Percentiles rank a stretch among this genome's conserved stretches.
Conservation (phyloP, 1,139 yeast genomes). For the Pichia sp. region DNA sequence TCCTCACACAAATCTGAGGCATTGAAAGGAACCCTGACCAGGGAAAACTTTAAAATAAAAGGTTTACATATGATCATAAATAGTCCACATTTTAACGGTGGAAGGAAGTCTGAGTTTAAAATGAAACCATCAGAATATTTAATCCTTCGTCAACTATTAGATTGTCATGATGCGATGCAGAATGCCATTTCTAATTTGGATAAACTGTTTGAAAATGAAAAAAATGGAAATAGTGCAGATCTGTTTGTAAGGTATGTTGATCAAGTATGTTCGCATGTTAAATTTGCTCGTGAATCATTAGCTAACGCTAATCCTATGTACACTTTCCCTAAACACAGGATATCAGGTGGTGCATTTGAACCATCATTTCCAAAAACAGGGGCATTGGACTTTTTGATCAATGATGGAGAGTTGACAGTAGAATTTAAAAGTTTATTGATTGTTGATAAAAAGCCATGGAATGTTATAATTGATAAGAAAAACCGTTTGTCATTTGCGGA, state of each 20-base stretch:
- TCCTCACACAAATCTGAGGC: constrained; percentile 32
- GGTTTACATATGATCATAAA: constrained; percentile 25
- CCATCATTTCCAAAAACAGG: constrained; percentile 26
- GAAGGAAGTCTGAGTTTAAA: constrained; percentile 19
- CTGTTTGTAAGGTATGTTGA: constrained; percentile 23
- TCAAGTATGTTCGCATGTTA: constrained; percentile 24
- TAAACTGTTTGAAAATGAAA: constrained; percentile 19
- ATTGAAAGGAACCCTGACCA: constrained; percentile 29
- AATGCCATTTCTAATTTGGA: constrained; percentile 26
- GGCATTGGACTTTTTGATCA: constrained; percentile 28
- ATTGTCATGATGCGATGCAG: constrained; percentile 30
- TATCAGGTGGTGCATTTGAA: constrained; percentile 19
- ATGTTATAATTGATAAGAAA: constrained; percentile 23
- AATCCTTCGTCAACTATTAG: constrained; percentile 28
- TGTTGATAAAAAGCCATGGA: constrained; percentile 30
- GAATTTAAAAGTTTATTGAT: constrained; percentile 27
- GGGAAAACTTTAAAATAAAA: constrained; percentile 26
- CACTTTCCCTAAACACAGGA: constrained; percentile 27
- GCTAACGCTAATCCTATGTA: constrained; percentile 25
- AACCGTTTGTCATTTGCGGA: constrained; percentile 29
- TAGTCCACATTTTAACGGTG: constrained; percentile 24
- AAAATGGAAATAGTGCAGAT: constrained; percentile 6
- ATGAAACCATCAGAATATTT: constrained; percentile 21
- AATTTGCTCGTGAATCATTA: constrained; percentile 25
- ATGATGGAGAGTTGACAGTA: constrained; percentile 29